A percentile compares a stretch with the other conserved stretches of the same genome.
Evolutionary conservation across 148 eudicot species (phyloP).

Genomic region (Selenicereus undatus): DNA sequence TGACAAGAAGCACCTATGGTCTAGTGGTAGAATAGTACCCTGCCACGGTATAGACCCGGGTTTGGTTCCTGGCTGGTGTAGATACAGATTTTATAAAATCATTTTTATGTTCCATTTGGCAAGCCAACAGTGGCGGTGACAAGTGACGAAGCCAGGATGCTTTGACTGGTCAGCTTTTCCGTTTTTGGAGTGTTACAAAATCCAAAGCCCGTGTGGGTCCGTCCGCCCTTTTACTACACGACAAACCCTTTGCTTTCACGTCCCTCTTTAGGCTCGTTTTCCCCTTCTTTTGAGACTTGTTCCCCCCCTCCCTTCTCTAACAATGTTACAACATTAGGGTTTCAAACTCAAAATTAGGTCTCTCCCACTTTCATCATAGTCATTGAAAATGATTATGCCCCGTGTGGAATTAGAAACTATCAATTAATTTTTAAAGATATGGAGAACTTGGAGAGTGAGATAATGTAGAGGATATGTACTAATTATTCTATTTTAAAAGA

Average conservation of each 20-base stretch:
- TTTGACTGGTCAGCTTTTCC: conserved; percentile 13
- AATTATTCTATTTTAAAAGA: too few species aligned
- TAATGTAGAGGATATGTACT: background rate
- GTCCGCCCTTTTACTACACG: background rate
- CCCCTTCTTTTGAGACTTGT: background rate
- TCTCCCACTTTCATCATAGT: background rate
- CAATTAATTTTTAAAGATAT: too few species aligned
- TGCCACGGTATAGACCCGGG: conserved; percentile 51
- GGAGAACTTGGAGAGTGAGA: background rate
- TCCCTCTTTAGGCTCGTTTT: background rate
- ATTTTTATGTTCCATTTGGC: background rate
- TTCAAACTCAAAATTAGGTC: background rate
- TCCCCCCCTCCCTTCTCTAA: background rate
- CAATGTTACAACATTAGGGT: background rate
- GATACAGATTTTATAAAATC: background rate
- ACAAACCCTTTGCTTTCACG: background rate
- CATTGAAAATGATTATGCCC: background rate
- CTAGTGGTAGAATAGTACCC: conserved; percentile 55
- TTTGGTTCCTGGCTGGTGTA: conserved; percentile 44
- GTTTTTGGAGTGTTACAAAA: background rate
- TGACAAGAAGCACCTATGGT: conserved; percentile 31
- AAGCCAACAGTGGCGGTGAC: background rate
- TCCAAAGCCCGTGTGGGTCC: background rate
- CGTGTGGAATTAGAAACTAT: background rate
- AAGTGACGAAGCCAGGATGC: background rate